phyloP scores from a whole-genome alignment of 1,284 basidiomycete species.

The Puccinia horiana region DNA sequence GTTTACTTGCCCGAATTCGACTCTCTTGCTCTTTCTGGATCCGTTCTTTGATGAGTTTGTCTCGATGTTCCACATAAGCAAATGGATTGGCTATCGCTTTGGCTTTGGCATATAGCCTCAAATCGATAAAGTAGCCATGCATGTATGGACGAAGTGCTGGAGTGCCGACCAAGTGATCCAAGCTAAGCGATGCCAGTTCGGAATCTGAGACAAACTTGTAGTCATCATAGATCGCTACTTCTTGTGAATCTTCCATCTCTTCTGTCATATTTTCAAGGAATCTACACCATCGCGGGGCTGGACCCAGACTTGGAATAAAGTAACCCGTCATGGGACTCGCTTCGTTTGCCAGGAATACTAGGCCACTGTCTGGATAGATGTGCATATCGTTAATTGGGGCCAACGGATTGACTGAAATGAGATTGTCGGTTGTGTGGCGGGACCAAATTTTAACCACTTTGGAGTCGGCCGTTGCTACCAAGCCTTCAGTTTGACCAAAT shows the following conservation, averaged over 20 bases:
- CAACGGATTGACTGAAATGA: conserved; percentile 87
- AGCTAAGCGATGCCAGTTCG: conserved; percentile 82
- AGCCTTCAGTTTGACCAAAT: conserved; percentile 58
- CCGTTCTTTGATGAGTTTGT: conserved; percentile 80
- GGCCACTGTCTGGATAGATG: conserved; percentile 78
- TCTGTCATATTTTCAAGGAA: conserved; percentile 99
- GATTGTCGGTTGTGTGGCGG: conserved; percentile 73
- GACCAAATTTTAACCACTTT: conserved; percentile 97
- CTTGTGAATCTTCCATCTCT: conserved; percentile 75
- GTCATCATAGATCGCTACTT: conserved; percentile 75
- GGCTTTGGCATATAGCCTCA: conserved; percentile 93
- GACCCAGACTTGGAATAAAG: conserved; percentile 93
- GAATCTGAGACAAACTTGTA: conserved; percentile 93
- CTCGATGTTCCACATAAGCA: conserved; percentile 89
- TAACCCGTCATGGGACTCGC: conserved; percentile 86
- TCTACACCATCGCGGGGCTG: conserved; percentile 92
- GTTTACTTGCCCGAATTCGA: conserved; percentile 80
- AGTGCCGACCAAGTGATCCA: conserved; percentile 91
- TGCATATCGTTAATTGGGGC: conserved; percentile 84
- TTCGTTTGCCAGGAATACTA: conserved; percentile 86
- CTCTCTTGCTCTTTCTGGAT: conserved; percentile 90
- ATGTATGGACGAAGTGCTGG: conserved; percentile 96
- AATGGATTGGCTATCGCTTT: conserved; percentile 94
- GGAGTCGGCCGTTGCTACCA: conserved; percentile 84
- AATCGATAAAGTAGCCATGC: conserved; percentile 97